Conservation (phyloP, 768 basidiomycete species). For the Serendipita indica region DNA sequence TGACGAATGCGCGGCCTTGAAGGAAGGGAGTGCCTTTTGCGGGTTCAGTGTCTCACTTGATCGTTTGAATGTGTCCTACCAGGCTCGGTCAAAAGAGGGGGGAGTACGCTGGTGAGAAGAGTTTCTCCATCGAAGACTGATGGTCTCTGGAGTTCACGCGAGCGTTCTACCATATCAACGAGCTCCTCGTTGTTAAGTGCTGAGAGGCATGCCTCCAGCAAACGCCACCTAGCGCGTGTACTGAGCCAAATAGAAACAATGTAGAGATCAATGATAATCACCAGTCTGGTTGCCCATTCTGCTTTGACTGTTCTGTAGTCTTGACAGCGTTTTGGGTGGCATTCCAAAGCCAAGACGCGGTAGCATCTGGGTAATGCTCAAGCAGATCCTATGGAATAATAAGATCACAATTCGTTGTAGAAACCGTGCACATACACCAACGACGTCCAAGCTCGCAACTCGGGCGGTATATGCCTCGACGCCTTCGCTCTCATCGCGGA, state of each 20-base stretch:
- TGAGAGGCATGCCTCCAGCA: conserved; percentile 72
- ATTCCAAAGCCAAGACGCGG: conserved; percentile 14
- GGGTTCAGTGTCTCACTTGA: background rate
- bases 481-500: conserved; percentile 91
- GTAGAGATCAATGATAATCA: conserved; percentile 20
- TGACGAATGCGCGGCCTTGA: conserved; percentile 88
- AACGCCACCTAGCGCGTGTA: conserved; percentile 62
- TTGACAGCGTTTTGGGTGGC: conserved; percentile 11
- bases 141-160: conserved; percentile 29
- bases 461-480: conserved; percentile 68
- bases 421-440: conserved; percentile 38
- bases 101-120: conserved; percentile 65
- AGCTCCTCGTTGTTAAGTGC: conserved; percentile 67
- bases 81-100: conserved; percentile 51
- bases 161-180: conserved; percentile 58
- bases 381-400: conserved; percentile 20
- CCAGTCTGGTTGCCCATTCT: conserved; percentile 50
- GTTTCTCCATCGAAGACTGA: conserved; percentile 65
- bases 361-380: conserved; percentile 22
- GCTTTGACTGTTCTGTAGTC: conserved; percentile 5
- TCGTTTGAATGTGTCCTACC: conserved; percentile 33
- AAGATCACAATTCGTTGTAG: background rate
- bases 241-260: conserved; percentile 7
- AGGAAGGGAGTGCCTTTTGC: conserved; percentile 70
- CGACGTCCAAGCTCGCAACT: conserved; percentile 69